phyloP scores from a whole-genome alignment of 169 alveolate genomes.

The Sarcocystis neurona region DNA sequence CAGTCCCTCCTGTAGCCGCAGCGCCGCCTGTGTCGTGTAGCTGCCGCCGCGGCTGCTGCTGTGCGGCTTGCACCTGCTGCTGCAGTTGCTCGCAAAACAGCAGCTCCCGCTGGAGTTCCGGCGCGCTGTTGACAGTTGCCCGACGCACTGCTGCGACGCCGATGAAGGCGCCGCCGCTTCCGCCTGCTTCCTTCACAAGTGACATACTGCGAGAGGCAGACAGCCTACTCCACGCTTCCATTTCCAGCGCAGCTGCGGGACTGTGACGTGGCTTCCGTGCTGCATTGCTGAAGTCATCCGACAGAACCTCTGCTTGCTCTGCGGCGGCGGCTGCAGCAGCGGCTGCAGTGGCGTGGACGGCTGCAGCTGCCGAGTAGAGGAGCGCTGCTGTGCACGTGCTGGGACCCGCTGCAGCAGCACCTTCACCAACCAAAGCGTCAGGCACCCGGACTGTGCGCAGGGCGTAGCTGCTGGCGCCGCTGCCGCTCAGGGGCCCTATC shows the following conservation, averaged over 20 bases:
- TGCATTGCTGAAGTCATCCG: too few species aligned
- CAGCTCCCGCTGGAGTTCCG: slow-evolving; percentile 21
- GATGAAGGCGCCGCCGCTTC: slow-evolving; percentile 27
- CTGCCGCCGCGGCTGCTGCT: slow-evolving; percentile 14
- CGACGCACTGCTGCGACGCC: slow-evolving; percentile 31
- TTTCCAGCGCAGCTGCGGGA: too few species aligned
- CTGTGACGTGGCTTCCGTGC: too few species aligned
- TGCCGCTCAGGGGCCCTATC: neutral
- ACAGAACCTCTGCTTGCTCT: neutral
- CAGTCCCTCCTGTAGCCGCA: neutral
- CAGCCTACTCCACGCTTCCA: too few species aligned
- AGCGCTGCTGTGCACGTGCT: neutral
- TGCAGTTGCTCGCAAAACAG: neutral
- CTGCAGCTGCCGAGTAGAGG: slow-evolving; percentile 41
- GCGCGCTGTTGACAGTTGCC: slow-evolving; percentile 9
- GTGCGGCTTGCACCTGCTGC: neutral
- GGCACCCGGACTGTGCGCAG: slow-evolving; percentile 16
- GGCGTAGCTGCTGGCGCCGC: neutral
- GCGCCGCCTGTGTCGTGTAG: neutral
- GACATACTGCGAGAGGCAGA: too few species aligned
- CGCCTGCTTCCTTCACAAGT: neutral
- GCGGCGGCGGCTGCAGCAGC: slow-evolving; percentile 18
- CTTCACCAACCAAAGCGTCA: neutral
- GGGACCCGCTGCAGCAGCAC: neutral
- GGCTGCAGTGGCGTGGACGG: slow-evolving; percentile 33